Base-by-base conservation (phyloP, 139 green algal genomes). In the Chlamydomonas sphaeroides region DNA sequence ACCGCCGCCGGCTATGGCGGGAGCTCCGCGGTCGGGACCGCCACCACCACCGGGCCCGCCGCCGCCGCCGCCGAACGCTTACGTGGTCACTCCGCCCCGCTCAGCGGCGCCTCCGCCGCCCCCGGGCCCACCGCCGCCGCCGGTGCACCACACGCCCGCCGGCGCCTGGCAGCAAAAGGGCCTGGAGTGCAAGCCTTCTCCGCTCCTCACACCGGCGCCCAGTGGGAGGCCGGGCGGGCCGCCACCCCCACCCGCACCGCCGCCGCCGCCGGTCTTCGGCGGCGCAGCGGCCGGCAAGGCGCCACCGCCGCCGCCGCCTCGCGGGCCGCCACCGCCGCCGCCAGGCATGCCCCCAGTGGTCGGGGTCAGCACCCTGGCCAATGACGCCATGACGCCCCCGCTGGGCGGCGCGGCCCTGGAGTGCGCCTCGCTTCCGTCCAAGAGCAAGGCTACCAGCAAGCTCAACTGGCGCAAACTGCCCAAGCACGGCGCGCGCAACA, bases 401-500 rank as follows among this genome's bases (percentile, higher is more conserved):
- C 33, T 28, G 49, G 10, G 18, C 49, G 49, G 18, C 49, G 25
- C 21, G 49, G 18, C 49, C 49, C n/a, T n/a, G n/a, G n/a, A n/a
- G n/a, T n/a, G n/a, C n/a, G 14, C 11, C 45, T 53, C 45, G 45
- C 45, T 53, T 7, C 67, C 62, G 23, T 32, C 18, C 20, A 81
- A 81, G 5, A 78, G 59, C 68, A 86, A 85, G 61, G 85, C 82
- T 1, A 87, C 78, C 0, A 77, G 84, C 30, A 90, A 91, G 85
- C 71, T 93, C 20, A 83, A 88, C 68, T 90, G 87, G 87, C 65
- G 65, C 4, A 92, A 92, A 68, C 8, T 92, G 35, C 78, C 84
- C 30, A 83, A 78, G 51, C 48, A 85, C 73, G 88, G 82, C 25
- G 88, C n/a, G n/a, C n/a, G n/a, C n/a, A n/a, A n/a, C n/a, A n/a